Conservation (phyloP, 306 rosid species). For the Canavalia gladiata region DNA sequence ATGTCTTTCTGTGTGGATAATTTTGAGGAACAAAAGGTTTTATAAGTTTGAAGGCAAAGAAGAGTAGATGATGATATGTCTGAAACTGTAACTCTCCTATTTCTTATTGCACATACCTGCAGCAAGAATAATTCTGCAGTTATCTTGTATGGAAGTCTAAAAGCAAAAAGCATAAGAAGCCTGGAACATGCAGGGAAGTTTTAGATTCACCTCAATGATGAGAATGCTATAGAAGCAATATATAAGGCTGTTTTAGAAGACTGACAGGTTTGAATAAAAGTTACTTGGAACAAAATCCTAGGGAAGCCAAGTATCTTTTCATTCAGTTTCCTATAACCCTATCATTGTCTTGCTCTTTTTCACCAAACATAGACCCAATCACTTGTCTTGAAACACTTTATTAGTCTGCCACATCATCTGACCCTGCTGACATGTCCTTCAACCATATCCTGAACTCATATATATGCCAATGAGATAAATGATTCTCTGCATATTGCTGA, state of each 20-base stretch:
- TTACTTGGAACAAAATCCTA: constrained; percentile 80
- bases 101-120: constrained; percentile 57
- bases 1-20: constrained; percentile 47
- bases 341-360: constrained; percentile 66
- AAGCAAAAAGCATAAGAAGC: constrained; percentile 66
- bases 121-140: constrained; percentile 26
- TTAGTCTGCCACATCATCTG: constrained; percentile 52
- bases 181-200: constrained; percentile 71
- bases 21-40: constrained; percentile 39
- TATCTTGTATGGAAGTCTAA: constrained; percentile 68
- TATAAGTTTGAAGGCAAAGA: constrained; percentile 26
- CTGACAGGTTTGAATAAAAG: constrained; percentile 85
- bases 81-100: constrained; percentile 30
- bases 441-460: constrained; percentile 31
- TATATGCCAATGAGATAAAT: constrained; percentile 1
- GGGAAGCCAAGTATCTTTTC: constrained; percentile 93
- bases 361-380: constrained; percentile 64
- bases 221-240: constrained; percentile 80
- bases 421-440: constrained; percentile 58
- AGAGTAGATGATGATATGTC: constrained; percentile 36
- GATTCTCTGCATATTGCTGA: not conserved
- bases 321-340: constrained; percentile 57
- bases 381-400: constrained; percentile 48
- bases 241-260: constrained; percentile 80
- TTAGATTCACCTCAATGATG: constrained; percentile 82